Evolutionary conservation across 2,329 filamentous ascomycete species (phyloP).

Genomic region (Sporothrix brasiliensis): DNA sequence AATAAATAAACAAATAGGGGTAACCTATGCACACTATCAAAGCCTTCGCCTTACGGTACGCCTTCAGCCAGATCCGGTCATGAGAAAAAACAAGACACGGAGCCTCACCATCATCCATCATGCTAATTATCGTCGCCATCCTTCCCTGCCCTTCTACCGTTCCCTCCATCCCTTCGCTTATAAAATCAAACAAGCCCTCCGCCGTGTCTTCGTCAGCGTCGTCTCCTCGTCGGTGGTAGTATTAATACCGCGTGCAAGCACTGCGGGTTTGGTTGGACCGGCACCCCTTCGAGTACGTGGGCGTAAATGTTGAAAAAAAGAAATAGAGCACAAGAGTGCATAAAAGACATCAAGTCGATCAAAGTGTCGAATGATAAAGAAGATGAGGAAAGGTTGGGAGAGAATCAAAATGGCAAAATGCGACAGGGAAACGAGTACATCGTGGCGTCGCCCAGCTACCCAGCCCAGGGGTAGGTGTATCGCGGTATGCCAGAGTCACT

Average conservation of each 20-base stretch:
- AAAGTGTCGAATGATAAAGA: slow-evolving; percentile 20
- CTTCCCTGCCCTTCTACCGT: background rate
- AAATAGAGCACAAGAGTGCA: slow-evolving; percentile 12
- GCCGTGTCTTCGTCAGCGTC: slow-evolving; percentile 22
- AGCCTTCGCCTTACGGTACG: background rate
- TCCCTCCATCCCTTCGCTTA: background rate
- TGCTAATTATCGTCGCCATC: background rate
- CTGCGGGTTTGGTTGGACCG: slow-evolving; percentile 28
- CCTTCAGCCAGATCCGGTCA: background rate
- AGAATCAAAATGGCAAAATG: background rate
- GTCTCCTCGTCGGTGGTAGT: slow-evolving; percentile 28
- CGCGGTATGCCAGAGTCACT: slow-evolving; percentile 16
- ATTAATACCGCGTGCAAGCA: slow-evolving; percentile 32
- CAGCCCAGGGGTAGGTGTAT: slow-evolving; percentile 25
- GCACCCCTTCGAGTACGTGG: slow-evolving; percentile 22
- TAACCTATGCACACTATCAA: slow-evolving; percentile 18
- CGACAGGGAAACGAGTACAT: background rate
- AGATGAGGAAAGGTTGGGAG: background rate
- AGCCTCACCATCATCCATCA: background rate
- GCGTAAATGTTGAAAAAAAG: slow-evolving; percentile 16
- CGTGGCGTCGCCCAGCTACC: slow-evolving; percentile 19
- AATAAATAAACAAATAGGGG: background rate
- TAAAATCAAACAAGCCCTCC: slow-evolving; percentile 21
- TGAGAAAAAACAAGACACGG: background rate
- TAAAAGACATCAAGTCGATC: slow-evolving; percentile 28